Evolutionary conservation across 495 filamentous ascomycete genomes (phyloP).

Genomic region (Podospora pseudoanserina): DNA sequence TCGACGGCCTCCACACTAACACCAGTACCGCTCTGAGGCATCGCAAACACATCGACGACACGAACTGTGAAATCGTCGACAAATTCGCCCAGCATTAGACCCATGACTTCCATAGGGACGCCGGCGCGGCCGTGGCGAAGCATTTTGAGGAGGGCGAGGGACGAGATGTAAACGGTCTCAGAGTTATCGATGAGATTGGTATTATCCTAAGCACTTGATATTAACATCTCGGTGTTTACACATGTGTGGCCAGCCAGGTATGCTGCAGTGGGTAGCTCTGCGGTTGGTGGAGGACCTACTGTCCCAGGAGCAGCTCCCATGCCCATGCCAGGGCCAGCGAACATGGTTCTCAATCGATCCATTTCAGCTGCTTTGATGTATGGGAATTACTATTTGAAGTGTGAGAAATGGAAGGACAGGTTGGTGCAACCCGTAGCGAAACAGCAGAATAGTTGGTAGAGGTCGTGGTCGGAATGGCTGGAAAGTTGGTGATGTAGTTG

Average conservation of each 20-base stretch:
- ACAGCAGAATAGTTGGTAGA: not conserved
- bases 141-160: constrained; percentile 96
- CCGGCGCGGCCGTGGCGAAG: constrained; percentile 93
- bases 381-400: not conserved
- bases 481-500: constrained; percentile 12
- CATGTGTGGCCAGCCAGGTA: constrained; percentile 13
- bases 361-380: constrained; percentile 43
- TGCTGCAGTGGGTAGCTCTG: not conserved
- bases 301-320: constrained; percentile 69
- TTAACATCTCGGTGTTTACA: not conserved
- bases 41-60: constrained; percentile 97
- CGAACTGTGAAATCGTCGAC: constrained; percentile 98
- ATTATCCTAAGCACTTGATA: constrained; percentile 59
- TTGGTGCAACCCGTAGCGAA: not conserved
- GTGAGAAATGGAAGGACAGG: not conserved
- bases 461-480: constrained; percentile 1
- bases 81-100: constrained; percentile 96
- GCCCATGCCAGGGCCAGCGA: constrained; percentile 71
- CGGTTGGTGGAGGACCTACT: constrained; percentile 53
- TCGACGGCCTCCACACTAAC: constrained; percentile 98
- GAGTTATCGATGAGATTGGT: constrained; percentile 93
- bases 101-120: constrained; percentile 99
- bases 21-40: constrained; percentile 98
- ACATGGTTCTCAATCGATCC: constrained; percentile 84
- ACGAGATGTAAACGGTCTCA: constrained; percentile 98